Percentiles rank a stretch among this genome's conserved stretches.
These are phyloP conservation scores for Ascochyta koolunga DNA, from an alignment of 2,329 filamentous ascomycete species.

Conservation along the genomic window DNA sequence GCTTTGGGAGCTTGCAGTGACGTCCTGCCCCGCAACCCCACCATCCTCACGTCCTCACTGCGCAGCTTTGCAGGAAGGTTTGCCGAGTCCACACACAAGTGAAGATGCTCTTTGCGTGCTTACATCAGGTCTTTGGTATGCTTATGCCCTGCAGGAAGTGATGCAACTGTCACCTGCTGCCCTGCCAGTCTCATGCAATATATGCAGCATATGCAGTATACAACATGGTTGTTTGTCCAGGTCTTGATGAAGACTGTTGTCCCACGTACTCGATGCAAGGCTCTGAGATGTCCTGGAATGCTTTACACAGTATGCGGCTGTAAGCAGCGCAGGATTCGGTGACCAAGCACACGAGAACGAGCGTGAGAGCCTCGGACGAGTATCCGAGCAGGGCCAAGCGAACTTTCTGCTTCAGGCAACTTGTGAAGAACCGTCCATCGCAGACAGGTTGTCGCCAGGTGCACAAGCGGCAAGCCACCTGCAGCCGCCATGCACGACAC, in stretches of 20 bases:
- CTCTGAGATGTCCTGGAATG: too few species aligned
- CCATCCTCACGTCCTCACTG: conserved; percentile 2
- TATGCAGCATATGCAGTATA: too few species aligned
- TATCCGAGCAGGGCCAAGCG: not conserved
- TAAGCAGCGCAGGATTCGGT: not conserved
- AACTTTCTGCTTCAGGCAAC: conserved; percentile 5
- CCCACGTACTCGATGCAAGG: too few species aligned
- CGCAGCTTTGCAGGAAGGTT: not conserved
- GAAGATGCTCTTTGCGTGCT: not conserved
- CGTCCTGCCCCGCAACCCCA: conserved; percentile 12
- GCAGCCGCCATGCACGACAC: conserved; percentile 7
- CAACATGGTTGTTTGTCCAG: too few species aligned
- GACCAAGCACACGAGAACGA: not conserved
- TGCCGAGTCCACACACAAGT: not conserved
- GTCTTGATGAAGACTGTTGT: too few species aligned
- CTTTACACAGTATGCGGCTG: too few species aligned
- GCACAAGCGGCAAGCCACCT: conserved; percentile 10
- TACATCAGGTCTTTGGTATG: too few species aligned
- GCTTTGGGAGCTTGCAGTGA: conserved; percentile 9
- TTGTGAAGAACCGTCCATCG: not conserved
- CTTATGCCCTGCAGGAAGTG: too few species aligned
- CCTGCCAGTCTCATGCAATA: too few species aligned
- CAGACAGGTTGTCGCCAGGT: not conserved
- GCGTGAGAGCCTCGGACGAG: not conserved
- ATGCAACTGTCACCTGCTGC: too few species aligned